Percentiles rank a stretch among this genome's conserved stretches.
Evolutionary conservation across 345 rosid genomes (phyloP).

Genomic region (Barbarea vulgaris): DNA sequence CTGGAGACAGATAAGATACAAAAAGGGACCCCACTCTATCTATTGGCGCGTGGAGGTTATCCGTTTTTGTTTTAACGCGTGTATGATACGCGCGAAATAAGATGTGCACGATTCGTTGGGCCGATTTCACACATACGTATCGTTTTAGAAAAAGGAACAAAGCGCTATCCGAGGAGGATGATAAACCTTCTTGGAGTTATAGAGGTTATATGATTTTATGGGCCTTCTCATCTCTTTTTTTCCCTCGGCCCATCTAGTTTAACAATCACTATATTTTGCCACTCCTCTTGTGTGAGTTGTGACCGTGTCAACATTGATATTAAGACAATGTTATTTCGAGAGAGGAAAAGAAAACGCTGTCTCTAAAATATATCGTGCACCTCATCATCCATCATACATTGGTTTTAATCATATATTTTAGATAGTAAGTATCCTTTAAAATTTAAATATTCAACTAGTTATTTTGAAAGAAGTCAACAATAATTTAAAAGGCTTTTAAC

Average conservation of each 20-base stretch:
- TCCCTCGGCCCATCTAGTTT: neutral
- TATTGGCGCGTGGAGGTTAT: slow-evolving; percentile 19
- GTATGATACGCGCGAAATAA: neutral
- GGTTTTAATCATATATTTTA: too few relatives aligned
- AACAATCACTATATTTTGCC: neutral
- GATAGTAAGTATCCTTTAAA: too few relatives aligned
- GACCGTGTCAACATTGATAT: neutral
- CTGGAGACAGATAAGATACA: slow-evolving; percentile 32
- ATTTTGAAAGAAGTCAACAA: too few relatives aligned
- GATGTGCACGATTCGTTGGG: slow-evolving; percentile 30
- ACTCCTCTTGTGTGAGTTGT: neutral
- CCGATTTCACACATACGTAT: neutral
- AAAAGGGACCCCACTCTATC: neutral
- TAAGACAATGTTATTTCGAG: neutral
- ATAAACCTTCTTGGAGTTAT: too few relatives aligned
- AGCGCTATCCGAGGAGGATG: neutral
- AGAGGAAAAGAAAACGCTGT: neutral
- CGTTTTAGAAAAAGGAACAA: neutral
- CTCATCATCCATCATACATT: too few relatives aligned
- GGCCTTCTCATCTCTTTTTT: too few relatives aligned
- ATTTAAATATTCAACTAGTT: too few relatives aligned
- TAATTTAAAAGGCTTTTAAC: too few relatives aligned
- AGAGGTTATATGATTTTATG: too few relatives aligned
- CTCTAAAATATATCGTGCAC: too few relatives aligned
- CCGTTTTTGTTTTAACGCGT: neutral